These are phyloP conservation scores for Colletotrichum sp. DNA, from an alignment of 2,329 filamentous ascomycete species.

Conservation along the genomic window DNA sequence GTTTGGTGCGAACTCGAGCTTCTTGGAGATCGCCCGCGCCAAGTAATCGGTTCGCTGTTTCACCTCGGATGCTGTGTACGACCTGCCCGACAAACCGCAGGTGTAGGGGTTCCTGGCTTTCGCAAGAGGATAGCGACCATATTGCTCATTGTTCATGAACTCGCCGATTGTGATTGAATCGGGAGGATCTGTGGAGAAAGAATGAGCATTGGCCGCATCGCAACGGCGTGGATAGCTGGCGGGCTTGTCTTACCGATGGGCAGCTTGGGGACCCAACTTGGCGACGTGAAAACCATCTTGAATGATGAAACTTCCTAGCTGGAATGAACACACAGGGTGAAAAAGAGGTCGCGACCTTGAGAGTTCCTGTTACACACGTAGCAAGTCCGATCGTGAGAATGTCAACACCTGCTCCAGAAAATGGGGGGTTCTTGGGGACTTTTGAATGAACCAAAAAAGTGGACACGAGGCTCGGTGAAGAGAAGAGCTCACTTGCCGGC, in stretches of 20 bases:
- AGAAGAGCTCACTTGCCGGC: neutral
- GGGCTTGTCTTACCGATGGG: slow-evolving; percentile 49
- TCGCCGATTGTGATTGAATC: slow-evolving; percentile 77
- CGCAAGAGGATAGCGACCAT: slow-evolving; percentile 68
- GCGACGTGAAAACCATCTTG: slow-evolving; percentile 62
- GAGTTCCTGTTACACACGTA: neutral
- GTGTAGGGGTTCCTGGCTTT: slow-evolving; percentile 74
- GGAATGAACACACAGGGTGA: neutral
- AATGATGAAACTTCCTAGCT: neutral
- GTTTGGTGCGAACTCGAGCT: slow-evolving; percentile 73
- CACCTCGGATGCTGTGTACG: slow-evolving; percentile 67
- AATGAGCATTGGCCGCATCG: neutral
- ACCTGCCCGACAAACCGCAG: slow-evolving; percentile 74
- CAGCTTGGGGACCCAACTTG: slow-evolving; percentile 64
- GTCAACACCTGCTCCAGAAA: neutral
- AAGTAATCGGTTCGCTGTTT: slow-evolving; percentile 69
- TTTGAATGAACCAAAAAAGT: slow-evolving; percentile 10
- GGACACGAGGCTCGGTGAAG: neutral
- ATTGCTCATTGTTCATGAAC: slow-evolving; percentile 76
- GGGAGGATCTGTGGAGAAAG: slow-evolving; percentile 55
- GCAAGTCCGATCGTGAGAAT: neutral
- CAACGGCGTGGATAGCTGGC: neutral
- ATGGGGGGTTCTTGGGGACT: neutral
- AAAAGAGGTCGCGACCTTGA: neutral
- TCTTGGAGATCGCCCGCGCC: slow-evolving; percentile 70